Conservation (phyloP, 805 yeast species). For the Metschnikowia hibisci region DNA sequence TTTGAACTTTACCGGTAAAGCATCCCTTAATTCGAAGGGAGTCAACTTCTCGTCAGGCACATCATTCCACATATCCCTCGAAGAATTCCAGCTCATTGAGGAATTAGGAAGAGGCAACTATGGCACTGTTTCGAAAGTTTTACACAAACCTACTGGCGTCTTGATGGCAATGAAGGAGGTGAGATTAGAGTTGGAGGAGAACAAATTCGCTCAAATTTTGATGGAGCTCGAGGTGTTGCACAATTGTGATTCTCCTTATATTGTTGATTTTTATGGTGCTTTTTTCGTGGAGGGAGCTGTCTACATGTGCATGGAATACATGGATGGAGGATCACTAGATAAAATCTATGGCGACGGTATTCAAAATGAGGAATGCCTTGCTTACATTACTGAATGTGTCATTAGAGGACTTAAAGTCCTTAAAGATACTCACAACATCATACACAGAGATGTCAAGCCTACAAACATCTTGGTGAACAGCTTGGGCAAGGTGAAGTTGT, state of each 20-base stretch:
- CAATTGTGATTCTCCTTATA: constrained; percentile 83
- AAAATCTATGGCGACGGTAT: constrained; percentile 63
- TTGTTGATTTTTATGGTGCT: constrained; percentile 96
- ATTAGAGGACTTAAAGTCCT: constrained; percentile 77
- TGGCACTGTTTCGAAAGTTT: constrained; percentile 90
- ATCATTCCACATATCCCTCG: constrained; percentile 79
- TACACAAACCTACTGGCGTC: constrained; percentile 89
- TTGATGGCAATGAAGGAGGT: constrained; percentile 98
- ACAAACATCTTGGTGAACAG: constrained; percentile 85
- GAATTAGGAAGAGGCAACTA: constrained; percentile 95
- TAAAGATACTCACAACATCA: constrained; percentile 87
- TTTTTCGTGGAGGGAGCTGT: constrained; percentile 97
- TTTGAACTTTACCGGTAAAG: constrained; percentile 87
- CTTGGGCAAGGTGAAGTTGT: constrained; percentile 80
- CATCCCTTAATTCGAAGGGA: constrained; percentile 87
- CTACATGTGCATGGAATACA: constrained; percentile 95
- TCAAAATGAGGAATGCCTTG: constrained; percentile 73
- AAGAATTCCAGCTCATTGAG: constrained; percentile 75
- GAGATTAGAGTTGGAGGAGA: constrained; percentile 84
- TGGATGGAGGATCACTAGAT: constrained; percentile 95
- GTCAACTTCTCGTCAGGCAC: constrained; percentile 87
- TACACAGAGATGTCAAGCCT: constrained; percentile 96
- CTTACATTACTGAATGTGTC: constrained; percentile 74
- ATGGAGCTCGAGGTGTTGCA: constrained; percentile 96
- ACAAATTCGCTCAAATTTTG: constrained; percentile 88